Evolutionary conservation across 441 rosid species (phyloP).

Genomic region (Erysimum pusillum): DNA sequence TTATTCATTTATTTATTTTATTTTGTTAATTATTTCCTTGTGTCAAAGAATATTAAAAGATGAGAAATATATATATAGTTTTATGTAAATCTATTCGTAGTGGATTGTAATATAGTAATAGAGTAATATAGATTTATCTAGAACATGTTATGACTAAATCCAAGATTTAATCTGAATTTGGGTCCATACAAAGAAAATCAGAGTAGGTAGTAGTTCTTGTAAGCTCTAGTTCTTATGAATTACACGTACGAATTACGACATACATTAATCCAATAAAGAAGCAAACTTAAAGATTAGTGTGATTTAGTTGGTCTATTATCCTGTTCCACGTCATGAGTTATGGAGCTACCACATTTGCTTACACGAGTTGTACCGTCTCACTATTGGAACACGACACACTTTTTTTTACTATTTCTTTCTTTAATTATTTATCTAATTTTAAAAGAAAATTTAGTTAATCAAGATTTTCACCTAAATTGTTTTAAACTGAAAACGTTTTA

Average conservation of each 20-base stretch:
- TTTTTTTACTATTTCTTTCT: not conserved
- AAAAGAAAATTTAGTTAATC: not conserved
- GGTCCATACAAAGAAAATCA: not conserved
- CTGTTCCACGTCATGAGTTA: constrained; percentile 26
- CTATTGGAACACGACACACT: constrained; percentile 3
- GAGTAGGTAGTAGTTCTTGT: constrained; percentile 10
- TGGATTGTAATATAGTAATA: too few relatives aligned
- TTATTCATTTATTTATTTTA: too few relatives aligned
- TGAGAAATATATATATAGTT: too few relatives aligned
- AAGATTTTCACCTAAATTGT: not conserved
- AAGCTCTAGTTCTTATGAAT: constrained; percentile 7
- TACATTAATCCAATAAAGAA: constrained; percentile 10
- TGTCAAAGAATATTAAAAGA: too few relatives aligned
- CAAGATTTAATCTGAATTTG: not conserved
- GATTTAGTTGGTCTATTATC: too few relatives aligned
- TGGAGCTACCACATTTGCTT: not conserved
- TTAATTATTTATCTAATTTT: not conserved
- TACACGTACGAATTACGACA: constrained; percentile 23
- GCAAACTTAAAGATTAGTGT: constrained; percentile 16
- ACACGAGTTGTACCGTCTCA: constrained; percentile 14
- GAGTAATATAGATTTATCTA: too few relatives aligned
- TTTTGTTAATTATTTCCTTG: too few relatives aligned
- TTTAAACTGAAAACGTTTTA: not conserved
- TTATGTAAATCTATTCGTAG: too few relatives aligned
- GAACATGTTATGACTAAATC: not conserved